Evolutionary conservation across 2,329 filamentous ascomycete genomes (phyloP), one percentile per base, ranked within the genome.

Genomic region (Colletotrichum endophyticum): DNA sequence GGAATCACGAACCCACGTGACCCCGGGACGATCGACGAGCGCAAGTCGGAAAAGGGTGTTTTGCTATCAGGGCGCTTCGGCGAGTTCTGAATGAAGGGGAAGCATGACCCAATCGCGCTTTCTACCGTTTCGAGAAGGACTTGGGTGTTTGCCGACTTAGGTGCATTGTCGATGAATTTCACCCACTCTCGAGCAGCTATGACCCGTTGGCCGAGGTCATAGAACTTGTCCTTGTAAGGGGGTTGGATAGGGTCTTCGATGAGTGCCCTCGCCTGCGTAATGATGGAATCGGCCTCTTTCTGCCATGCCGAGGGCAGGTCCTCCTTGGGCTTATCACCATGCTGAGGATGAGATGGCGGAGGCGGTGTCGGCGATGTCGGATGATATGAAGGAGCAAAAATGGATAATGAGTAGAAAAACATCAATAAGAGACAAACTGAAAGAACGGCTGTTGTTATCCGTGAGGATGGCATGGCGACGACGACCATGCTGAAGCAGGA

Each of bases 1-100:
- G 84, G 81, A 16, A 86, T 84, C 25, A 86, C 82, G 22, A 86
- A 82, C 1, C 84, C 84, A 6, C 73, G 77, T 1, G 81, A 79
- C 15, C 80, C 80, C 4, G 78, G 72, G 16, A 72, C 57, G 36
- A 79, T 72, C 1, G 74, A 79, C 2, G 66, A 59, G 2, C 73
- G 80, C 39, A 78, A 76, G 66, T 56, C 78, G 8, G 2, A 30
- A 1, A 84, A 72, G 6, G 79, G 79, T 1, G 78, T 76, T 2
- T 62, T 62, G 59, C 77, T 79, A 5, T 49, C 19, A 2, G 32
- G 62, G 8, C 12, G 44, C 12, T 66, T 59, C 6, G 70, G 70
- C 16, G 62, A 59, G 22, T 59, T 27, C 5, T 28, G 22, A 5
- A 66, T 34, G 22, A 72, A 72, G 6, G 70, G 61, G 25, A 72